A percentile compares a stretch with the other conserved stretches of the same genome.
phyloP scores from a whole-genome alignment of 305 asterid genomes.

The Plantago coronopus region DNA sequence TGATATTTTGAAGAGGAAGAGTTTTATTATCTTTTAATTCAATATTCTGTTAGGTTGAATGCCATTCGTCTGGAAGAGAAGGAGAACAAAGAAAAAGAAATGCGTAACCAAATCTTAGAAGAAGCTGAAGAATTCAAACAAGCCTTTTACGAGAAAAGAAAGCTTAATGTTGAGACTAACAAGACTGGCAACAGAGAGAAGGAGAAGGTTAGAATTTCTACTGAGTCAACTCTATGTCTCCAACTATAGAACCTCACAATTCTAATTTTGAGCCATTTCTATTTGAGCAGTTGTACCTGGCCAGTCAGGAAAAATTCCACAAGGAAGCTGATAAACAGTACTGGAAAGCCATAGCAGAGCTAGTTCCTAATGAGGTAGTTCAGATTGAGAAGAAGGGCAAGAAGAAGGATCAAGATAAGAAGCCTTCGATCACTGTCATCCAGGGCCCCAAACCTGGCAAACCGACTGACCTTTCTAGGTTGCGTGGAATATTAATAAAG shows the following conservation, averaged over 20 bases:
- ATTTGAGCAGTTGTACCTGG: slow-evolving; percentile 44
- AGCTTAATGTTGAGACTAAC: slow-evolving; percentile 66
- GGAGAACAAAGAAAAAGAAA: slow-evolving; percentile 81
- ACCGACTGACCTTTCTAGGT: slow-evolving; percentile 89
- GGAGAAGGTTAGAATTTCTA: slow-evolving; percentile 57
- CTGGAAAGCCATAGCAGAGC: slow-evolving; percentile 94
- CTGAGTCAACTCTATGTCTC: slow-evolving; percentile 9
- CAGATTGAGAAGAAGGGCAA: slow-evolving; percentile 77
- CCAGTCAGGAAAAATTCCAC: slow-evolving; percentile 74
- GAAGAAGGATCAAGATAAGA: slow-evolving; percentile 93
- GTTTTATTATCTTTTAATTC: no score
- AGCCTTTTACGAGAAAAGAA: slow-evolving; percentile 82
- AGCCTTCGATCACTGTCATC: slow-evolving; percentile 73
- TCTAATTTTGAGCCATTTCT: slow-evolving; percentile 17
- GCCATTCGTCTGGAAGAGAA: slow-evolving; percentile 91
- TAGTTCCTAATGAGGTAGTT: slow-evolving; percentile 83
- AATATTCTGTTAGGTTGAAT: slow-evolving; percentile 54
- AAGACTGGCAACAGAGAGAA: slow-evolving; percentile 71
- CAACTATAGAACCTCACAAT: slow-evolving; percentile 1
- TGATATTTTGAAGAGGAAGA: no score
- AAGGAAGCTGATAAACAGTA: slow-evolving; percentile 91
- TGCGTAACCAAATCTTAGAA: slow-evolving; percentile 71
- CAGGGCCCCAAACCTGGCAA: slow-evolving; percentile 99
- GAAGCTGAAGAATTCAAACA: slow-evolving; percentile 79
- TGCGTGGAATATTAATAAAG: slow-evolving; percentile 88